These are phyloP conservation scores for Aplosporella prunicola DNA, from an alignment of 2,329 filamentous ascomycete species.

Conservation along the genomic window DNA sequence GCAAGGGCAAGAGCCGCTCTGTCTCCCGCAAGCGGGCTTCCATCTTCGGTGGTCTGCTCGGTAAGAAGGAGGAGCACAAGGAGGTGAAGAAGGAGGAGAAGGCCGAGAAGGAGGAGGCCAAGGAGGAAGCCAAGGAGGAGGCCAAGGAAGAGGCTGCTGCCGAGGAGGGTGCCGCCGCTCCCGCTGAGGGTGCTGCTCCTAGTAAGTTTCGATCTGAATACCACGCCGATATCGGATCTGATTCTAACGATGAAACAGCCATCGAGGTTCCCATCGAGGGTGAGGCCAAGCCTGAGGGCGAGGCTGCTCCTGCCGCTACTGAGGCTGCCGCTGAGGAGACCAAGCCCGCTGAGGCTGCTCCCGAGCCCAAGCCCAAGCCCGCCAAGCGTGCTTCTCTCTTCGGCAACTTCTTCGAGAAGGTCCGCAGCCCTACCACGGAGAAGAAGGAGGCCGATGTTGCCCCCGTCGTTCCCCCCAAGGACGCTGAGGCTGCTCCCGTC, in stretches of 20 bases:
- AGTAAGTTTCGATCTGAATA: constrained; percentile 16
- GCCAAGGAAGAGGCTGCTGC: constrained; percentile 31
- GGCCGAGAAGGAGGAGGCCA: constrained; percentile 32
- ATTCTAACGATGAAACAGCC: no score
- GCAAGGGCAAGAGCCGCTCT: constrained; percentile 51
- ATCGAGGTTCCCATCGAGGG: no score
- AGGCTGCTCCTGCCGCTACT: constrained; percentile 19
- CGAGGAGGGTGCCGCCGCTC: constrained; percentile 24
- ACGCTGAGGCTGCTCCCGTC: constrained; percentile 30
- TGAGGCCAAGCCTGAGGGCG: no score
- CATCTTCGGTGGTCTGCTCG: constrained; percentile 49
- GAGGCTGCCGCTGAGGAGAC: constrained; percentile 27
- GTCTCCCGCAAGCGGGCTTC: constrained; percentile 50
- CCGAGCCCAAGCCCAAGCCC: constrained; percentile 48
- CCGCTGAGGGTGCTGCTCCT: constrained; percentile 23
- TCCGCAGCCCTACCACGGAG: constrained; percentile 42
- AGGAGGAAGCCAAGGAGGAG: constrained; percentile 38
- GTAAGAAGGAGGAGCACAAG: constrained; percentile 50
- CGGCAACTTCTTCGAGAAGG: constrained; percentile 58
- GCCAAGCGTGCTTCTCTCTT: constrained; percentile 83
- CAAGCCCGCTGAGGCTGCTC: constrained; percentile 40
- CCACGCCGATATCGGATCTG: no score
- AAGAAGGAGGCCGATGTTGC: constrained; percentile 63
- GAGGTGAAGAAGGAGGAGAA: constrained; percentile 26
- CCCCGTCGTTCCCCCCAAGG: constrained; percentile 40